These are phyloP conservation scores for Blastobotrys arbuscula DNA, from an alignment of 1,139 yeast species.

Conservation along the genomic window DNA sequence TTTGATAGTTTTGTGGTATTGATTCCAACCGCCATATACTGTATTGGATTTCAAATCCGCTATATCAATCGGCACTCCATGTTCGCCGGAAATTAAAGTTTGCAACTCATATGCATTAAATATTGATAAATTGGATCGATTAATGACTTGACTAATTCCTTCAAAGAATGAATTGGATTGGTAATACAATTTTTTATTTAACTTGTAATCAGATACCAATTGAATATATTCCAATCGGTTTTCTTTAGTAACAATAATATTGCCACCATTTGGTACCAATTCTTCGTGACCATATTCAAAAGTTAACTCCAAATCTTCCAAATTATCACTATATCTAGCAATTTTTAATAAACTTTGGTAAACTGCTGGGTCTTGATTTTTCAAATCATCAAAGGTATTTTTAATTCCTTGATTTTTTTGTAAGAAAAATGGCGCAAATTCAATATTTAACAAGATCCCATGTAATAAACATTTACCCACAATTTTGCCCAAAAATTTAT, in stretches of 20 bases:
- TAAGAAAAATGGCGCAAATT: constrained; percentile 83
- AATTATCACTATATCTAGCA: constrained; percentile 49
- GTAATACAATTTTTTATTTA: constrained; percentile 54
- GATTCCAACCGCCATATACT: constrained; percentile 61
- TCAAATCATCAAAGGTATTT: constrained; percentile 73
- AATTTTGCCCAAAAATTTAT: constrained; percentile 68
- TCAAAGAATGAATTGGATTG: constrained; percentile 62
- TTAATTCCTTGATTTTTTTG: constrained; percentile 56
- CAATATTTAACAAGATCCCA: constrained; percentile 70
- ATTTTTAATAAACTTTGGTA: constrained; percentile 62
- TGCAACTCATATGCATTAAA: constrained; percentile 82
- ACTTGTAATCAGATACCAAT: constrained; percentile 69
- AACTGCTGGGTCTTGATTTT: constrained; percentile 61
- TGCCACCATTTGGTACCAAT: constrained; percentile 55
- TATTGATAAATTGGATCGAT: constrained; percentile 73
- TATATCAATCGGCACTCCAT: constrained; percentile 54
- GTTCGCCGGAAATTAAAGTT: constrained; percentile 80
- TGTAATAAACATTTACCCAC: constrained; percentile 91
- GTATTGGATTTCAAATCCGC: constrained; percentile 61
- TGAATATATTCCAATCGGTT: constrained; percentile 74
- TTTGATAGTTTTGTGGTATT: constrained; percentile 45
- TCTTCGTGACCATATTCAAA: constrained; percentile 64
- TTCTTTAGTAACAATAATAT: constrained; percentile 48
- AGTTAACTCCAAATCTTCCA: constrained; percentile 53
- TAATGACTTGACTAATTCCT: constrained; percentile 66